phyloP scores from a whole-genome alignment of 2,329 filamentous ascomycete species.

The Ramularia endophylla region DNA sequence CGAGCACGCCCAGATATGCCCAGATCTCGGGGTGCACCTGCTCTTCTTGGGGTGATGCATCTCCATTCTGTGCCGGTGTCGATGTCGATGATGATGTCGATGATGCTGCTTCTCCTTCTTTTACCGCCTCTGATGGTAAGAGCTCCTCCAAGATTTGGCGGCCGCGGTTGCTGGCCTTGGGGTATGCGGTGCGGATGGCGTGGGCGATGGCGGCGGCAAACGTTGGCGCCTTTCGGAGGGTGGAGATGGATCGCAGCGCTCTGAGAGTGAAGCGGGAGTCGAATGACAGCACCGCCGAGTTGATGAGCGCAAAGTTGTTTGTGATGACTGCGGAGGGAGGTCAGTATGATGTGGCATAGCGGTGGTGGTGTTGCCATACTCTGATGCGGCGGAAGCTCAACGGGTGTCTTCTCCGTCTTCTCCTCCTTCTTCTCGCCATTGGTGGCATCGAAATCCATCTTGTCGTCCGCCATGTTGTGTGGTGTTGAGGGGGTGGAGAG shows the following conservation, averaged over 20 bases:
- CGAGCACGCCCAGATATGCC: slow-evolving; percentile 33
- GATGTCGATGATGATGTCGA: too few species aligned
- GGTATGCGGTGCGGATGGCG: slow-evolving; percentile 31
- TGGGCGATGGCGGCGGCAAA: slow-evolving; percentile 28
- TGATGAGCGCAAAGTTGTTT: slow-evolving; percentile 84
- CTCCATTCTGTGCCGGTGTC: slow-evolving; percentile 12
- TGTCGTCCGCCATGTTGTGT: slow-evolving; percentile 39
- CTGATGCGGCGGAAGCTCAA: slow-evolving; percentile 26
- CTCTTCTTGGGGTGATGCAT: slow-evolving; percentile 18
- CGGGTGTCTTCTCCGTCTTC: slow-evolving; percentile 32
- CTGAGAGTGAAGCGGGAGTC: slow-evolving; percentile 92
- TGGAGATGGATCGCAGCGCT: slow-evolving; percentile 90
- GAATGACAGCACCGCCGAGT: slow-evolving; percentile 86
- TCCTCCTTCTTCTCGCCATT: slow-evolving; percentile 37
- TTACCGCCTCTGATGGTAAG: slow-evolving; percentile 14
- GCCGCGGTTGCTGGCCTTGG: slow-evolving; percentile 25
- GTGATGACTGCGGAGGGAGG: slow-evolving; percentile 67
- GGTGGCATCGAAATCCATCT: slow-evolving; percentile 40
- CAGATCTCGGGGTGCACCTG: slow-evolving; percentile 32
- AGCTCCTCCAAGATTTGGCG: slow-evolving; percentile 29
- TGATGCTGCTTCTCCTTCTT: slow-evolving; percentile 13
- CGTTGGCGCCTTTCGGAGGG: slow-evolving; percentile 72
- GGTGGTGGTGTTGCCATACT: slow-evolving; percentile 24
- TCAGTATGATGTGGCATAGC: slow-evolving; percentile 12
- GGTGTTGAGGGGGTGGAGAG: slow-evolving; percentile 3